Evolutionary conservation across 2,329 filamentous ascomycete species (phyloP).

Genomic region (Calonectria leucothoes): DNA sequence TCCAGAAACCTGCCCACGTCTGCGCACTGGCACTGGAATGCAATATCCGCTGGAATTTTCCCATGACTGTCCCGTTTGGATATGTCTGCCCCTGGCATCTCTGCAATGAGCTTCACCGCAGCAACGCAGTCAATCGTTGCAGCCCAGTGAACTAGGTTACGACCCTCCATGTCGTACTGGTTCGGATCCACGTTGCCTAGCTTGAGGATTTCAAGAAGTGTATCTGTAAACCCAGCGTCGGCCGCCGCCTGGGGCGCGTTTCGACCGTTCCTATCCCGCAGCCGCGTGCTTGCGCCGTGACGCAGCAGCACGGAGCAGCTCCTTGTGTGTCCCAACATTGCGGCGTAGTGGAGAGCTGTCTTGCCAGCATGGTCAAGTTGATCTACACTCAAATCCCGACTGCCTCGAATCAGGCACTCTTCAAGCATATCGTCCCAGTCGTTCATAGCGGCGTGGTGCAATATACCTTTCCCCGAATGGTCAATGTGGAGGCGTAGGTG

Average conservation of each 20-base stretch:
- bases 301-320: not conserved
- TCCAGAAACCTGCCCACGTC: not conserved
- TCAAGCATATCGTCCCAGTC: conserved; percentile 6
- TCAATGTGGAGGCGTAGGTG: not conserved
- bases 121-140: not conserved
- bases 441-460: not conserved
- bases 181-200: not conserved
- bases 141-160: conserved; percentile 5
- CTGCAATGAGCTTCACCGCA: not conserved
- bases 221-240: conserved; percentile 8
- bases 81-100: not conserved
- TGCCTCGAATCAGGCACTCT: not conserved
- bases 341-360: conserved; percentile 6
- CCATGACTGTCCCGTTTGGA: not conserved
- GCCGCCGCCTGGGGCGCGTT: conserved; percentile 3
- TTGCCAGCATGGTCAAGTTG: not conserved
- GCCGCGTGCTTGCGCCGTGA: not conserved
- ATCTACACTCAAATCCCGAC: not conserved
- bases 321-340: not conserved
- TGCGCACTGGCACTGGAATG: conserved; percentile 1
- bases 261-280: not conserved
- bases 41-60: not conserved
- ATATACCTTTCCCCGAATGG: not conserved
- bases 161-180: not conserved
- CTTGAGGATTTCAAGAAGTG: not conserved